phyloP scores from a whole-genome alignment of 2,329 filamentous ascomycete species.

The Emericellopsis cladophorae region DNA sequence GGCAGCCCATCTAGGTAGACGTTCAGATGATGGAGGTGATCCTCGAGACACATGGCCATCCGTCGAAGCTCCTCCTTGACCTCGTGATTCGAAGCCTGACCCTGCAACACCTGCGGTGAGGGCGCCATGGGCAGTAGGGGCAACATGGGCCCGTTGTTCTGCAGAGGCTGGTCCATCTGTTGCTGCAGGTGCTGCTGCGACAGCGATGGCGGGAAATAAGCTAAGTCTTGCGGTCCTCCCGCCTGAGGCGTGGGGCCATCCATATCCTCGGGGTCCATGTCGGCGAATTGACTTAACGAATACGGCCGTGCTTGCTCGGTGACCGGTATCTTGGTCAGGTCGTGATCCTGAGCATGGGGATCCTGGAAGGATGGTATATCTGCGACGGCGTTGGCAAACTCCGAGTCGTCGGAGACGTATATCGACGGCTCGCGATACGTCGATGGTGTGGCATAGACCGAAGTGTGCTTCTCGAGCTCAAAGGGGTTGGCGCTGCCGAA shows the following conservation, averaged over 20 bases:
- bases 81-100: slow-evolving; percentile 35
- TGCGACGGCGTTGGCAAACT: slow-evolving; percentile 26
- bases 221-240: not conserved
- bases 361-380: slow-evolving; percentile 13
- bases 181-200: slow-evolving; percentile 8
- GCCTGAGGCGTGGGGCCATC: slow-evolving; percentile 2
- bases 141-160: slow-evolving; percentile 6
- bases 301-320: slow-evolving; percentile 14
- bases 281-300: slow-evolving; percentile 25
- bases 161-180: slow-evolving; percentile 6
- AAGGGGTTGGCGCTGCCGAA: slow-evolving; percentile 44
- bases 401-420: slow-evolving; percentile 47
- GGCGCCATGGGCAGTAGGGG: slow-evolving; percentile 31
- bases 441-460: slow-evolving; percentile 31
- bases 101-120: slow-evolving; percentile 39
- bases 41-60: slow-evolving; percentile 33
- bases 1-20: slow-evolving; percentile 28
- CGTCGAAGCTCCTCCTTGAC: slow-evolving; percentile 37
- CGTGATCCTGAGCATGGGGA: slow-evolving; percentile 6
- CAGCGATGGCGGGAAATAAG: slow-evolving; percentile 5
- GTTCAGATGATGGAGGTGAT: slow-evolving; percentile 33
- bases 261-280: slow-evolving; percentile 23
- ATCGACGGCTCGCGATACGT: slow-evolving; percentile 42
- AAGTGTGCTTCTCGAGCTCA: slow-evolving; percentile 50
- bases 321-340: not conserved